Percentiles rank a stretch among this genome's conserved stretches.
Evolutionary conservation across 225 moss, liverwort and hornwort species (phyloP).

Genomic region (Climacium dendroides): DNA sequence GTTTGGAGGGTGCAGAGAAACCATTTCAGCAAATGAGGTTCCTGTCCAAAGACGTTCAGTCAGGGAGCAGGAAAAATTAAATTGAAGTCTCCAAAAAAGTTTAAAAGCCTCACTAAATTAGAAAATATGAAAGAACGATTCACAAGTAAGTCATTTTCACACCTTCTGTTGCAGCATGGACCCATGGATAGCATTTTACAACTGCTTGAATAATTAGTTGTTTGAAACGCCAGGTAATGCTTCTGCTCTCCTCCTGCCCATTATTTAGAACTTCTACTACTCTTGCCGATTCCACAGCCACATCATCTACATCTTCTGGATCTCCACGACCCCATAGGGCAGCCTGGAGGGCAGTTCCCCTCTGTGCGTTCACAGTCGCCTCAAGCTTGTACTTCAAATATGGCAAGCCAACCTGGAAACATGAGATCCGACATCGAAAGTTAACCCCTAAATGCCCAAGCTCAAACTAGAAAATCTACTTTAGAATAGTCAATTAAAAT

Average conservation of each 20-base stretch:
- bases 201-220: conserved; percentile 22
- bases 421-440: neutral
- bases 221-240: conserved; percentile 17
- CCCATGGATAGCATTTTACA: conserved; percentile 72
- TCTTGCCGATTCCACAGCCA: conserved; percentile 25
- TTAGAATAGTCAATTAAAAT: neutral
- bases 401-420: conserved; percentile 68
- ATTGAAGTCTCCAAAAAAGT: neutral
- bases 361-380: conserved; percentile 59
- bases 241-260: conserved; percentile 8
- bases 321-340: conserved; percentile 92
- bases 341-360: conserved; percentile 71
- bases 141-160: neutral
- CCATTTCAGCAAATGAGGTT: conserved; percentile 29
- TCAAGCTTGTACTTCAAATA: conserved; percentile 89
- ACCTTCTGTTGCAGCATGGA: conserved; percentile 88
- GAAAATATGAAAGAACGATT: neutral
- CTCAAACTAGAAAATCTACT: neutral
- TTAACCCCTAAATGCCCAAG: neutral
- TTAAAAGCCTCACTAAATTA: neutral
- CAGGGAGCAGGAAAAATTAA: neutral
- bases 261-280: conserved; percentile 1
- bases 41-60: conserved; percentile 33
- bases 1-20: neutral
- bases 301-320: conserved; percentile 39